Conservation (phyloP, 2,329 filamentous ascomycete species). For the Curvularia hawaiiensis region DNA sequence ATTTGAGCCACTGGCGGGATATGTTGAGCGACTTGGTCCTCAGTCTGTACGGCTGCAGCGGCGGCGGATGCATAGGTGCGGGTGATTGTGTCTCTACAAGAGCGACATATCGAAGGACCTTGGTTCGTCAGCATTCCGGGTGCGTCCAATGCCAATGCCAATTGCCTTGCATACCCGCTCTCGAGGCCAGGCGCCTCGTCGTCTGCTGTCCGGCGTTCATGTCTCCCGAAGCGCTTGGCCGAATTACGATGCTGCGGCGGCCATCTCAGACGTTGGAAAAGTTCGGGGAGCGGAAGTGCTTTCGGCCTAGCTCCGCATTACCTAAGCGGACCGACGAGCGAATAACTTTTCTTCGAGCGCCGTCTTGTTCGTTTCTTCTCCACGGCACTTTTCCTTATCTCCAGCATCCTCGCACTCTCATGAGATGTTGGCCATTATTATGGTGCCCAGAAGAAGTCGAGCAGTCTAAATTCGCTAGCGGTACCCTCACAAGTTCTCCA, state of each 20-base stretch:
- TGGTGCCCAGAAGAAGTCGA: slow-evolving; percentile 78
- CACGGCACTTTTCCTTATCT: slow-evolving; percentile 87
- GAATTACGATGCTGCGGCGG: slow-evolving; percentile 17
- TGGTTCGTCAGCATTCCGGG: slow-evolving; percentile 33
- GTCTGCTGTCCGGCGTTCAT: slow-evolving; percentile 54
- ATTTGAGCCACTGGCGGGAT: slow-evolving; percentile 42
- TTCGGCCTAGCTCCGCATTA: slow-evolving; percentile 30
- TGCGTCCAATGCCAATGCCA: slow-evolving; percentile 2
- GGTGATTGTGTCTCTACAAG: slow-evolving; percentile 51
- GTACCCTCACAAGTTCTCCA: slow-evolving; percentile 78
- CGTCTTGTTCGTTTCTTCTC: slow-evolving; percentile 48
- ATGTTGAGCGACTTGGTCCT: slow-evolving; percentile 33
- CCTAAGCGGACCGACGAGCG: slow-evolving; percentile 17
- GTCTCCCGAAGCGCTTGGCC: slow-evolving; percentile 19
- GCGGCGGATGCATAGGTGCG: slow-evolving; percentile 44
- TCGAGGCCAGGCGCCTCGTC: slow-evolving; percentile 50
- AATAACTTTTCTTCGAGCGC: slow-evolving; percentile 28
- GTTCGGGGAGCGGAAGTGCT: slow-evolving; percentile 40
- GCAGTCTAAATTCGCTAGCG: slow-evolving; percentile 99
- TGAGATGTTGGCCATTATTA: slow-evolving; percentile 79
- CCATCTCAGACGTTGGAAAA: slow-evolving; percentile 28
- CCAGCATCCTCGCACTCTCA: slow-evolving; percentile 74
- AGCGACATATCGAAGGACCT: slow-evolving; percentile 53
- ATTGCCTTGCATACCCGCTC: slow-evolving; percentile 41
- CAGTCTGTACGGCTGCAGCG: slow-evolving; percentile 45